phyloP scores from a whole-genome alignment of 23 red algal genomes.

The Chondrus crispus region DNA sequence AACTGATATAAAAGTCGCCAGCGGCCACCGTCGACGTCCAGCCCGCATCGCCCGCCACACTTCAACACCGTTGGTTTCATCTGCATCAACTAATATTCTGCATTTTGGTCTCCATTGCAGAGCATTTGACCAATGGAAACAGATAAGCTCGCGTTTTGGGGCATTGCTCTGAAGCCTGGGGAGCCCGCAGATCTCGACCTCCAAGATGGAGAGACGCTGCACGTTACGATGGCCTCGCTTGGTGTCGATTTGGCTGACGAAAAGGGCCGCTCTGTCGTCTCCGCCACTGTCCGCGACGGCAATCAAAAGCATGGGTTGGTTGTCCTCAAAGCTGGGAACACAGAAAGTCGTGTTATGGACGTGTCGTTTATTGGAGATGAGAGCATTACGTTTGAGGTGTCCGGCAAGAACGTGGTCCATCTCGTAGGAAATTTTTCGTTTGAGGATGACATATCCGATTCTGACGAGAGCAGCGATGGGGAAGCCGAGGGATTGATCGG shows the following conservation, averaged over 20 bases:
- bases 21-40: too few species aligned
- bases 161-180: constrained; percentile 68
- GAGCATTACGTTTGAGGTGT: constrained; percentile 48
- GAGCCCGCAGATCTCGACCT: constrained; percentile 55
- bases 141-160: constrained; percentile 50
- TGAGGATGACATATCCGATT: constrained; percentile 20
- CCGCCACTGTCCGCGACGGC: constrained; percentile 25
- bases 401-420: constrained; percentile 59
- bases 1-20: too few species aligned
- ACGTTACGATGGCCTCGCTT: constrained; percentile 48
- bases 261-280: constrained; percentile 56
- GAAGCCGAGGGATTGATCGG: constrained; percentile 34
- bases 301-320: constrained; percentile 30
- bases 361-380: constrained; percentile 47
- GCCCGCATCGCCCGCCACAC: too few species aligned
- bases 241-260: constrained; percentile 43
- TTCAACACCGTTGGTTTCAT: not conserved
- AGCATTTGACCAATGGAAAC: constrained; percentile 44
- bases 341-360: constrained; percentile 46
- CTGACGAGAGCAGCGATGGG: constrained; percentile 29
- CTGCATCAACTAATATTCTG: not conserved
- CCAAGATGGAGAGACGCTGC: constrained; percentile 49
- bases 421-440: constrained; percentile 59
- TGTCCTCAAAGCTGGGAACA: constrained; percentile 48
- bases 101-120: too few species aligned